These are phyloP conservation scores for Tremellales sp. DNA, from an alignment of 1,284 basidiomycete genomes.

Conservation along the genomic window DNA sequence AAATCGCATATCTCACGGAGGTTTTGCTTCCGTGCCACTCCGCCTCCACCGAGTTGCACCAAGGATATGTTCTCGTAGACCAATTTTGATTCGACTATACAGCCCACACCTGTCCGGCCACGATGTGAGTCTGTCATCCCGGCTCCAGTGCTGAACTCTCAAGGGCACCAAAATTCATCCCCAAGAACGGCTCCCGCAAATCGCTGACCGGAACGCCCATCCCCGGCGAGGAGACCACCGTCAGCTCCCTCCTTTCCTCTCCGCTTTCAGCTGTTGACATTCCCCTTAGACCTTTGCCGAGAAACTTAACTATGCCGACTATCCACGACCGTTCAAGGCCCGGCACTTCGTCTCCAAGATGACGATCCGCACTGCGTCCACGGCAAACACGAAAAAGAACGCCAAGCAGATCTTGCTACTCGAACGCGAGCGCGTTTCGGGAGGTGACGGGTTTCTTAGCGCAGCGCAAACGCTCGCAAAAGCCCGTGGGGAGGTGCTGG, in stretches of 20 bases:
- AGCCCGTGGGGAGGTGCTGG: conserved; percentile 37
- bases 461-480: conserved; percentile 34
- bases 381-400: conserved; percentile 34
- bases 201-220: conserved; percentile 38
- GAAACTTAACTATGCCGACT: conserved; percentile 38
- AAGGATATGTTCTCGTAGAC: no score
- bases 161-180: conserved; percentile 17
- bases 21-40: no score
- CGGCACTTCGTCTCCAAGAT: conserved; percentile 33
- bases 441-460: conserved; percentile 41
- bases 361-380: conserved; percentile 34
- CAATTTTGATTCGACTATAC: no score
- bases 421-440: conserved; percentile 41
- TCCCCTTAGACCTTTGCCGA: conserved; percentile 30
- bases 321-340: conserved; percentile 44
- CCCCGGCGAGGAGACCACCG: conserved; percentile 14
- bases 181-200: conserved; percentile 24
- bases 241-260: not conserved
- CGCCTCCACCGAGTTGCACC: no score
- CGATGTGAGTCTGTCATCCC: no score
- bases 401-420: conserved; percentile 46
- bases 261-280: not conserved
- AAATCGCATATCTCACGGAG: no score
- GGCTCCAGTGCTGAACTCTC: no score
- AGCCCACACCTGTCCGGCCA: no score